A percentile compares a stretch with the other conserved stretches of the same genome.
Conservation (phyloP, 2,329 filamentous ascomycete species). For the Penicillium sp. region DNA sequence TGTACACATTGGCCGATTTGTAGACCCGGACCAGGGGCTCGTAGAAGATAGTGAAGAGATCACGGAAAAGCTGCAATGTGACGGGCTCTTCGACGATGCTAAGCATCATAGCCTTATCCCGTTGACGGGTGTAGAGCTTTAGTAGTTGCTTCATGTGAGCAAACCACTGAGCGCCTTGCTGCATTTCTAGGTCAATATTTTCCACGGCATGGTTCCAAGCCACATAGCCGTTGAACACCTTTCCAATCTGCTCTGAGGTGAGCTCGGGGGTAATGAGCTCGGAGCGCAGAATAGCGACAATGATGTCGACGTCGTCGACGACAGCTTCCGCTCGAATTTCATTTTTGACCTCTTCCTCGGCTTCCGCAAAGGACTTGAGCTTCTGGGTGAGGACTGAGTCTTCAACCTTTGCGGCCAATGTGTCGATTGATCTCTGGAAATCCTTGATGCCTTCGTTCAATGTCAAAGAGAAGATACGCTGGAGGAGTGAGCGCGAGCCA, state of each 20-base stretch:
- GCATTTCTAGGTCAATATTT: slow-evolving; percentile 81
- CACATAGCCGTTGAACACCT: slow-evolving; percentile 90
- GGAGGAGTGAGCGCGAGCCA: slow-evolving; percentile 83
- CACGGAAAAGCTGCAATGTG: slow-evolving; percentile 93
- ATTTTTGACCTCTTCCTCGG: slow-evolving; percentile 73
- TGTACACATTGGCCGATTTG: slow-evolving; percentile 98
- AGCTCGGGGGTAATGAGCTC: slow-evolving; percentile 74
- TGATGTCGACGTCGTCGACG: slow-evolving; percentile 75
- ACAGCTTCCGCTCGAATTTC: slow-evolving; percentile 73
- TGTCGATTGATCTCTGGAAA: slow-evolving; percentile 84
- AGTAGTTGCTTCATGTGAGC: slow-evolving; percentile 92
- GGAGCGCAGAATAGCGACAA: slow-evolving; percentile 81
- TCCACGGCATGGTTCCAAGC: slow-evolving; percentile 95
- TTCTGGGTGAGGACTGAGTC: slow-evolving; percentile 79
- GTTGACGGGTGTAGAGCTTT: slow-evolving; percentile 85
- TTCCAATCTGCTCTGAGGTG: slow-evolving; percentile 72
- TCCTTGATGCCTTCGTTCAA: slow-evolving; percentile 85
- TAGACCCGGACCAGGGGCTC: slow-evolving; percentile 96
- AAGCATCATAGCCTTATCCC: slow-evolving; percentile 98
- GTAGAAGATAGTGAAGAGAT: slow-evolving; percentile 98
- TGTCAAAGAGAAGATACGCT: slow-evolving; percentile 90
- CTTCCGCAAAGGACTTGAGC: slow-evolving; percentile 75
- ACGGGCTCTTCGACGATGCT: slow-evolving; percentile 93
- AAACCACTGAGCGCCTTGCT: slow-evolving; percentile 86
- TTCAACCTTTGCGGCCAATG: slow-evolving; percentile 74